Evolutionary conservation across 495 filamentous ascomycete genomes (phyloP).

Genomic region (Penicillium soppii): DNA sequence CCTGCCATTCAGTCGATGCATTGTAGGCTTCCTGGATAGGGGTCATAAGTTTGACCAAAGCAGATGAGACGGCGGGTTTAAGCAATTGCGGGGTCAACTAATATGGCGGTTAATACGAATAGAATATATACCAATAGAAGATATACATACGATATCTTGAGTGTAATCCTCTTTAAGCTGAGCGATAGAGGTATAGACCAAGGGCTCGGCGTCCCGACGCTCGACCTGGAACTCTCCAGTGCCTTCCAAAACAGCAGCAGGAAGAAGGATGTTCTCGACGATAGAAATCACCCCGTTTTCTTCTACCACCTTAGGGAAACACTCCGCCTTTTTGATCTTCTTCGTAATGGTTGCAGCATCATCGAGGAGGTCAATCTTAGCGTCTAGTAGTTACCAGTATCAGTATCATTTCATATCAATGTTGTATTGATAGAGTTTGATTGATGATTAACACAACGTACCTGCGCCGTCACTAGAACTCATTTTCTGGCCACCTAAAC

Average conservation of each 20-base stretch:
- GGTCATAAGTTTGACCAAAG: slow-evolving; percentile 63
- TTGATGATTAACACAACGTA: slow-evolving; percentile 4
- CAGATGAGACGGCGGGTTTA: slow-evolving; percentile 67
- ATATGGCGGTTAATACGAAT: slow-evolving; percentile 12
- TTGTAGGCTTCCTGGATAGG: slow-evolving; percentile 69
- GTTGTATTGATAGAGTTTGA: slow-evolving; percentile 8
- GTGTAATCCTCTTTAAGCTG: slow-evolving; percentile 71
- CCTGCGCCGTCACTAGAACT: slow-evolving; percentile 43
- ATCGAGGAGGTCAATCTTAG: slow-evolving; percentile 85
- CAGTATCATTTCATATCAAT: no score
- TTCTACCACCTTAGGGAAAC: slow-evolving; percentile 67
- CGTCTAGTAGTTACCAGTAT: slow-evolving; percentile 8
- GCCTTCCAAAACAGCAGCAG: slow-evolving; percentile 46
- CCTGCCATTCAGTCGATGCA: slow-evolving; percentile 67
- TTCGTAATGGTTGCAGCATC: slow-evolving; percentile 60
- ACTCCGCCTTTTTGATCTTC: slow-evolving; percentile 76
- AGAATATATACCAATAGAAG: no score
- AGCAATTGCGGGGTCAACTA: slow-evolving; percentile 78
- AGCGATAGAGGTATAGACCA: slow-evolving; percentile 66
- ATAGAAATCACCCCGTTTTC: slow-evolving; percentile 78
- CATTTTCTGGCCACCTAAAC: slow-evolving; percentile 76
- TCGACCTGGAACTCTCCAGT: slow-evolving; percentile 20
- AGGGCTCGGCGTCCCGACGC: slow-evolving; percentile 57
- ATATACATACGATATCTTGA: slow-evolving; percentile 66
- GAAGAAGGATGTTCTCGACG: slow-evolving; percentile 75